Evolutionary conservation across 192 early-diverging fungal genomes (phyloP).

Genomic region (Physocladia obscura): DNA sequence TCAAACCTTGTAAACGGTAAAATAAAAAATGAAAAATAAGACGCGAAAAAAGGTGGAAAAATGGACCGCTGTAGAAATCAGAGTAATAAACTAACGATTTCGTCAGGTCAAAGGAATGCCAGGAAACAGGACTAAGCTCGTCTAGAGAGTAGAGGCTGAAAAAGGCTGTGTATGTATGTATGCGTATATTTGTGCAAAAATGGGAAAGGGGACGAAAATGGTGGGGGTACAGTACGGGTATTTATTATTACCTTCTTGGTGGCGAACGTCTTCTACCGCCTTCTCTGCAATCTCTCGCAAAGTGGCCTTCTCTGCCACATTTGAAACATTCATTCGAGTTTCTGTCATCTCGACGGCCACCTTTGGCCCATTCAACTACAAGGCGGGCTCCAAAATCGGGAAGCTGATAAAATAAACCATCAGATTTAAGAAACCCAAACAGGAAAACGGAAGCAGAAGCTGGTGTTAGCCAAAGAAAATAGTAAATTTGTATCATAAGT

Average conservation of each 20-base stretch:
- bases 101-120: no score
- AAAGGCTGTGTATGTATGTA: background rate
- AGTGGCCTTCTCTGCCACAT: conserved; percentile 34
- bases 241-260: background rate
- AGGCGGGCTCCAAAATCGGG: conserved; percentile 17
- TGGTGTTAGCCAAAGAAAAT: no score
- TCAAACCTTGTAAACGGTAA: background rate
- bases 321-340: conserved; percentile 34
- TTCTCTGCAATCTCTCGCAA: conserved; percentile 33
- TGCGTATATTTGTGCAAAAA: background rate
- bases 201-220: background rate
- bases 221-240: background rate
- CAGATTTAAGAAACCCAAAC: background rate
- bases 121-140: no score
- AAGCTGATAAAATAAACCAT: conserved; percentile 4
- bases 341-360: conserved; percentile 15
- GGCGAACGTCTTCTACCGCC: conserved; percentile 5
- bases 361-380: conserved; percentile 39
- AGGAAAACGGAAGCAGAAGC: no score
- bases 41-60: background rate
- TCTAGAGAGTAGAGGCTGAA: background rate
- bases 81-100: no score
- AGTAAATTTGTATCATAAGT: no score
- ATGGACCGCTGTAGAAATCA: no score
- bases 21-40: background rate